Evolutionary conservation across 441 rosid species (phyloP), one percentile per base, ranked within the genome.

Genomic region (Erodium moschatum): DNA sequence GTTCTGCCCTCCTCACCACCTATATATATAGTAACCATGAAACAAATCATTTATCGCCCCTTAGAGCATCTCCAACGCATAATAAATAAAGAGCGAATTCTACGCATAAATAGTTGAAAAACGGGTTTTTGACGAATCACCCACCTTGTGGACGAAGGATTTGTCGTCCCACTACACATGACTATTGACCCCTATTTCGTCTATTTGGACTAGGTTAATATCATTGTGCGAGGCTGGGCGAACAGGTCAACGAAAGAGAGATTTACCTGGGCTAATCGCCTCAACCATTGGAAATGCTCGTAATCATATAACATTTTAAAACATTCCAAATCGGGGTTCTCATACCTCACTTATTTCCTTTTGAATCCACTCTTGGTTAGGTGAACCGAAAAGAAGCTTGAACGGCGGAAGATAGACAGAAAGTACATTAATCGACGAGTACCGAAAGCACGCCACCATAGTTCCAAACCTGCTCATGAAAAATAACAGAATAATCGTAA

Each of bases 361-460:
- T 73, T 80, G 84, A 70, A 85, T 80, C 99, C 99, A 95, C 40
- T 86, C 90, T 80, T 85, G 95, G 67, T 78, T 80, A 68, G 81
- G 85, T 76, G 63, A 81, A 73, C 74, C 81, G 81, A 95, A 92
- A 72, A 83, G 94, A 85, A 95, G 86, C 78, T 86, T 80, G 19
- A 84, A 65, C 40, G 93, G 99, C 24, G 99, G 99, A 79, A 92
- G 92, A 76, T 75, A 90, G 42, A 95, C 98, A 12, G 97, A 90
- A 78, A 81, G 84, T 77, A 95, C 97, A 74, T 82, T 76, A 76
- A 95, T 89, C 63, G 98, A 86, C 24, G 98, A 97, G 73, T 95
- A 95, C 12, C 96, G 92, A 73, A 92, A 95, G 88, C 97, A 95
- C 67, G 97, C 97, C 67, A 95, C 97, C 97, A 91, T 90, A 69